phyloP scores from a whole-genome alignment of 1,284 basidiomycete genomes.

The Ustilago shanxiensis region DNA sequence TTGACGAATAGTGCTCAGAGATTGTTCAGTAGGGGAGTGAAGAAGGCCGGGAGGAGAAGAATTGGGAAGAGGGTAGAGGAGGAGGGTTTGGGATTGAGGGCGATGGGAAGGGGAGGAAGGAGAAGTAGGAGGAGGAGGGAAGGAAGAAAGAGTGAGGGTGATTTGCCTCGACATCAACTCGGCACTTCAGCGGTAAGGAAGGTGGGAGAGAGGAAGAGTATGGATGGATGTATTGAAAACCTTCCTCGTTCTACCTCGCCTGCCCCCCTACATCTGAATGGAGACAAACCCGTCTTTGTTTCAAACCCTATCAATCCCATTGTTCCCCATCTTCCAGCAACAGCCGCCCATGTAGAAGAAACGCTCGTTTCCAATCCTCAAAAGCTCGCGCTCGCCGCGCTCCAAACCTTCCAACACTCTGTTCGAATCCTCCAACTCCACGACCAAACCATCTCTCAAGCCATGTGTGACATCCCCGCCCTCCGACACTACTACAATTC shows the following conservation, averaged over 20 bases:
- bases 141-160: slow-evolving; percentile 28
- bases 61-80: not conserved
- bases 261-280: slow-evolving; percentile 4
- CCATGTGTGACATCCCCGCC: slow-evolving; percentile 40
- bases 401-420: slow-evolving; percentile 45
- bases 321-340: not conserved
- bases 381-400: slow-evolving; percentile 40
- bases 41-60: slow-evolving; percentile 28
- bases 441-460: slow-evolving; percentile 29
- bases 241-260: not conserved
- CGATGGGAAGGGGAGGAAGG: no score
- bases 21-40: slow-evolving; percentile 34
- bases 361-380: slow-evolving; percentile 37
- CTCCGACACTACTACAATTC: slow-evolving; percentile 47
- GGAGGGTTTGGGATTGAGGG: not conserved
- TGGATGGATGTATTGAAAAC: slow-evolving; percentile 26
- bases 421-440: slow-evolving; percentile 27
- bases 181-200: not conserved
- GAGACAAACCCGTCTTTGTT: no score
- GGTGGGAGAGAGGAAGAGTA: slow-evolving; percentile 14
- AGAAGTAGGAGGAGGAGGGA: not conserved
- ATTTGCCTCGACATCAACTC: not conserved
- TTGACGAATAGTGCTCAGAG: slow-evolving; percentile 30
- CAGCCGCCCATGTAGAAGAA: slow-evolving; percentile 22
- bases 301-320: no score